phyloP scores from a whole-genome alignment of 176 grass and related monocot species.

The Rhynchospora breviuscula region DNA sequence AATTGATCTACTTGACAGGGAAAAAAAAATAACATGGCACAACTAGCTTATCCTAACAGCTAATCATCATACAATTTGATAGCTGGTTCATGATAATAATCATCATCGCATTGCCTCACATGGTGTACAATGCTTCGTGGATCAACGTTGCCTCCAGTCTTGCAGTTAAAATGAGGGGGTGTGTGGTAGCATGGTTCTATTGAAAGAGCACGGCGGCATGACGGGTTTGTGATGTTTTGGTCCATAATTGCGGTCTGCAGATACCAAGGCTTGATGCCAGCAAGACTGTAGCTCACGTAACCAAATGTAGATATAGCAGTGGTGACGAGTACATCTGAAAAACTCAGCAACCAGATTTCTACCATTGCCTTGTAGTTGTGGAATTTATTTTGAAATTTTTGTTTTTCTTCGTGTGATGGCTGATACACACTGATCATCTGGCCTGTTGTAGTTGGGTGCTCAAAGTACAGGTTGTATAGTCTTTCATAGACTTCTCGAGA shows the following conservation, averaged over 20 bases:
- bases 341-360: slow-evolving; percentile 50
- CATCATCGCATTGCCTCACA: slow-evolving; percentile 43
- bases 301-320: slow-evolving; percentile 45
- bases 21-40: too few species aligned
- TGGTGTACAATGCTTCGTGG: slow-evolving; percentile 19
- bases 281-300: slow-evolving; percentile 38
- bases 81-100: neutral
- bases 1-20: too few species aligned
- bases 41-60: too few species aligned
- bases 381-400: neutral
- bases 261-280: slow-evolving; percentile 28
- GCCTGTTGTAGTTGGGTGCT: slow-evolving; percentile 26
- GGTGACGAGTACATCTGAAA: slow-evolving; percentile 50
- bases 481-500: slow-evolving; percentile 39
- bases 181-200: slow-evolving; percentile 46
- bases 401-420: slow-evolving; percentile 32
- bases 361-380: slow-evolving; percentile 46
- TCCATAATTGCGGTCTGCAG: neutral
- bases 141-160: neutral
- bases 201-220: slow-evolving; percentile 26
- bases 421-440: slow-evolving; percentile 38
- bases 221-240: slow-evolving; percentile 5
- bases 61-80: slow-evolving; percentile 38
- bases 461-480: slow-evolving; percentile 35
- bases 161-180: slow-evolving; percentile 25